Evolutionary conservation across 1,284 basidiomycete genomes (phyloP), one percentile per base, ranked within the genome.

Genomic region (Trametes polyzona): DNA sequence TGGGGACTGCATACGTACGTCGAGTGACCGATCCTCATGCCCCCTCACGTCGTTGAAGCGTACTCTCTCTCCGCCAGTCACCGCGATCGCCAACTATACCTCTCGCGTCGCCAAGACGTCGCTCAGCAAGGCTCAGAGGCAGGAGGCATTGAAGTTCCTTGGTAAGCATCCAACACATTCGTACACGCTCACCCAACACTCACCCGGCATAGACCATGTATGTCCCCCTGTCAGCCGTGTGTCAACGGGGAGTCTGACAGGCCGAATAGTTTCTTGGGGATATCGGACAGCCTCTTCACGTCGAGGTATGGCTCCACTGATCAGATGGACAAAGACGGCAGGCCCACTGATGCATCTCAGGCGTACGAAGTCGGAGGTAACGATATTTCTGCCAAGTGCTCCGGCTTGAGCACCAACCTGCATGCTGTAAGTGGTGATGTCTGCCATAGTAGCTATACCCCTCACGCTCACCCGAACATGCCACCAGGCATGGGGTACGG

Each of bases 61-160:
- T n/a, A 39, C 10, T 9, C 5, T 23, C 4, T n/a, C n/a, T 19
- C 2, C 2, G 9, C 16, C 33, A 59, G 58, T 62, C 19, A 54
- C 54, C 41, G 81, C 82, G 16, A 83, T 83, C 57, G 78, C 81
- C 3, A 83, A 83, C 67, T 83, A 83, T 61, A 84, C 82, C 1
- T 72, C 69, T 14, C 77, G 80, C n/a, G 74, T 83, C 3, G 70
- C 76, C 10, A 69, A 79, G 47, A 75, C 76, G 3, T 71, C 69
- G 5, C 70, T 83, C 11, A 73, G 71, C 39, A 71, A 70, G 10
- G 65, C 69, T 2, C 79, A 83, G 59, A 67, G 72, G 9, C 77
- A 80, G 61, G 78, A 83, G 59, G 82, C 81, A 10, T 68, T 84
- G 37, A 78, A 79, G 63, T 84, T 83, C 63, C 65, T 83, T 21